phyloP scores from a whole-genome alignment of 306 rosid species.

The Cyamopsis tetragonoloba region DNA sequence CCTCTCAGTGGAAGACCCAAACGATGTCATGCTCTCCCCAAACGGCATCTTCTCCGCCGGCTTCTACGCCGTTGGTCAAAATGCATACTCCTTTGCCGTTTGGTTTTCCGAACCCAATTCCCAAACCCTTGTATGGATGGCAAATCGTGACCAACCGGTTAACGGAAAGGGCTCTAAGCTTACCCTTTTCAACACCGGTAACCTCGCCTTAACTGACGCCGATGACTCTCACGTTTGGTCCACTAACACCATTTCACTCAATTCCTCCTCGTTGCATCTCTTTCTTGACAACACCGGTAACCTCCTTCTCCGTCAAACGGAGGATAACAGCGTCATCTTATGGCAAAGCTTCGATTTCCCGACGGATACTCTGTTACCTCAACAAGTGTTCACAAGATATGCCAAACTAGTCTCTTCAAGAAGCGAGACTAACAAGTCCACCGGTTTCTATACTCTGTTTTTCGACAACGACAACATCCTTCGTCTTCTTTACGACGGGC shows the following conservation, averaged over 20 bases:
- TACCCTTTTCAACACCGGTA: constrained; percentile 32
- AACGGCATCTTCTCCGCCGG: constrained; percentile 44
- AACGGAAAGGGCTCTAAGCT: constrained; percentile 47
- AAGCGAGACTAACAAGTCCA: constrained; percentile 42
- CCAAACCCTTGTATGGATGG: constrained; percentile 44
- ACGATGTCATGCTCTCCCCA: constrained; percentile 32
- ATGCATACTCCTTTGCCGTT: constrained; percentile 57
- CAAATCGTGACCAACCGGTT: constrained; percentile 44
- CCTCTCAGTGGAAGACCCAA: constrained; percentile 31
- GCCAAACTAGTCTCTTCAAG: constrained; percentile 41
- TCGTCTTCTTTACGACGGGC: constrained; percentile 49
- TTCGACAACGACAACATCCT: constrained; percentile 46
- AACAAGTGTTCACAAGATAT: constrained; percentile 35
- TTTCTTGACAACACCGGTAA: constrained; percentile 35
- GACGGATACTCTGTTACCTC: constrained; percentile 47
- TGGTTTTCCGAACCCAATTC: constrained; percentile 35
- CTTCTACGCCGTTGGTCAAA: constrained; percentile 39
- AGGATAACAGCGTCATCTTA: not conserved
- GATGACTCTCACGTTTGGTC: constrained; percentile 39
- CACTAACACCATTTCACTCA: constrained; percentile 27
- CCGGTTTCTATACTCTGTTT: constrained; percentile 46
- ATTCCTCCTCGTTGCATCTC: not conserved
- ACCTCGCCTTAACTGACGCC: constrained; percentile 36
- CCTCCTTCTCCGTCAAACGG: constrained; percentile 21
- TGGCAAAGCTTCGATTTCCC: constrained; percentile 59